phyloP scores from a whole-genome alignment of 2,329 filamentous ascomycete species.

The Cytospora piceicola region DNA sequence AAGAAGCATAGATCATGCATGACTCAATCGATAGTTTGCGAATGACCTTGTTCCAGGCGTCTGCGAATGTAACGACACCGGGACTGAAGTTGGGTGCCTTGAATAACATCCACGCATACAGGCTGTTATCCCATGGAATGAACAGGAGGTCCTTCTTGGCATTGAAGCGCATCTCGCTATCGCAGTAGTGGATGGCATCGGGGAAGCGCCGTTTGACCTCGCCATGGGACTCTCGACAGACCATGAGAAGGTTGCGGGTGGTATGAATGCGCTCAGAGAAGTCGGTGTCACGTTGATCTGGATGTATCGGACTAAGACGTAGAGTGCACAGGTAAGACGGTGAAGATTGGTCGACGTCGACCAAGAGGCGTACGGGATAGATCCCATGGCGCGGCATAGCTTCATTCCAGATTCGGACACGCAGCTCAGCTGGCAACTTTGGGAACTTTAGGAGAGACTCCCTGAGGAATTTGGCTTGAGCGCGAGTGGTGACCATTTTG shows the following conservation, averaged over 20 bases:
- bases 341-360: background rate
- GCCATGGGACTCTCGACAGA: background rate
- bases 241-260: background rate
- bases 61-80: background rate
- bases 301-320: background rate
- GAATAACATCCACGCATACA: no score
- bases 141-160: background rate
- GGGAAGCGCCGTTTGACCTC: background rate
- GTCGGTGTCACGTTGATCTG: background rate
- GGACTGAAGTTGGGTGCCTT: fast-evolving
- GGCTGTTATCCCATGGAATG: no score
- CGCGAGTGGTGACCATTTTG: background rate
- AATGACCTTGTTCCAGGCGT: background rate
- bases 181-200: background rate
- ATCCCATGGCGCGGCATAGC: background rate
- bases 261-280: background rate
- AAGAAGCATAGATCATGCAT: background rate
- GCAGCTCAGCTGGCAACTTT: background rate
- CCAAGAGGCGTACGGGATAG: background rate
- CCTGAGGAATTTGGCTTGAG: background rate
- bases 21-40: background rate
- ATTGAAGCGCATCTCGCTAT: background rate
- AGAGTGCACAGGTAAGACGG: background rate
- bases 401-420: background rate
- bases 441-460: background rate